Conservation (phyloP, 768 basidiomycete genomes). For the Collybiopsis confluens region DNA sequence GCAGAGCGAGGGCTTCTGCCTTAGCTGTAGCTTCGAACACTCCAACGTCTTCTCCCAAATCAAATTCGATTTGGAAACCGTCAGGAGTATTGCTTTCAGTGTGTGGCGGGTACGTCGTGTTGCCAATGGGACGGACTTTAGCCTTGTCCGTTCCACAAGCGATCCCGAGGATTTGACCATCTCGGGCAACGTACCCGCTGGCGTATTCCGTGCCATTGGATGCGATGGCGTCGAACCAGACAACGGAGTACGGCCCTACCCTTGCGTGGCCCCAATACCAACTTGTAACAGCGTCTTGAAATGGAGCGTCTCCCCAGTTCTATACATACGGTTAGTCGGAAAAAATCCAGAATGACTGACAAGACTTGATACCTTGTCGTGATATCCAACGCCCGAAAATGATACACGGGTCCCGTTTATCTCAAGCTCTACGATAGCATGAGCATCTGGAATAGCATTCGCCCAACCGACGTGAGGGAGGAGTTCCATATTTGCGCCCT, state of each 20-base stretch:
- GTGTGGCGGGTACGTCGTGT: too few species aligned
- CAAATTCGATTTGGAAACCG: too few species aligned
- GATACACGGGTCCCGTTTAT: neutral
- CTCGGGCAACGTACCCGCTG: slow-evolving; percentile 11
- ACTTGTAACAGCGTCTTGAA: slow-evolving; percentile 1
- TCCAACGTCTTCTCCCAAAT: too few species aligned
- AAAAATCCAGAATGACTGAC: neutral
- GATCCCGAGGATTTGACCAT: slow-evolving; percentile 10
- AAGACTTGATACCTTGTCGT: slow-evolving; percentile 9
- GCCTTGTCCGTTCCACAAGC: slow-evolving; percentile 10
- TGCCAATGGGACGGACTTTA: too few species aligned
- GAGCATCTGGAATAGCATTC: slow-evolving; percentile 15
- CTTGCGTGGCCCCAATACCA: slow-evolving; percentile 18
- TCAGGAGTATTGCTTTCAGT: too few species aligned
- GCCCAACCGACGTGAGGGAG: slow-evolving; percentile 14
- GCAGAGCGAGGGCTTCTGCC: too few species aligned
- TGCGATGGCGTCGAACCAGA: slow-evolving; percentile 14
- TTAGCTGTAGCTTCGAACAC: too few species aligned
- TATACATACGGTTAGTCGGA: neutral
- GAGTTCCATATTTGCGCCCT: slow-evolving; percentile 7
- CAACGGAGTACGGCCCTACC: slow-evolving; percentile 14
- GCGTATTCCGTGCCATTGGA: slow-evolving; percentile 5
- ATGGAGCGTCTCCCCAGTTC: slow-evolving; percentile 15
- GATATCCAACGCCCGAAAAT: slow-evolving; percentile 11
- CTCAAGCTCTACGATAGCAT: slow-evolving; percentile 10